These are phyloP conservation scores for Puccinia triticina DNA, from an alignment of 1,284 basidiomycete species.

Conservation along the genomic window DNA sequence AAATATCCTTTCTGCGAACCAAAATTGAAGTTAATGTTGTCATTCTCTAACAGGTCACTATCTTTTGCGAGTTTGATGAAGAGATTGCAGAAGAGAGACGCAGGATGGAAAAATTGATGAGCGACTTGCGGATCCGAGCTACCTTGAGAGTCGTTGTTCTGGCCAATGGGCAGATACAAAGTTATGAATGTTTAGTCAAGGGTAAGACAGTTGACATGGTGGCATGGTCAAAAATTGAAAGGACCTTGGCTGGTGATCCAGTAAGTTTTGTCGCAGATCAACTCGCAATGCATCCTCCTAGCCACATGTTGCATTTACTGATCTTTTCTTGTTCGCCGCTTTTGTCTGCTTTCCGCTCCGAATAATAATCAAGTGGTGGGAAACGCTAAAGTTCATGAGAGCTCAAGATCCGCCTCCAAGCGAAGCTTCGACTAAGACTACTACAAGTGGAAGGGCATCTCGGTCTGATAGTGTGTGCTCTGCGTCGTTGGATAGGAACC, in stretches of 20 bases:
- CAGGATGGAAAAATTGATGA: slow-evolving; percentile 48
- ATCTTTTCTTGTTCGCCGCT: not conserved
- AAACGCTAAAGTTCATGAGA: slow-evolving; percentile 49
- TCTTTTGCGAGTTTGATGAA: slow-evolving; percentile 44
- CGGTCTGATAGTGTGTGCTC: not conserved
- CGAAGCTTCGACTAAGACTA: not conserved
- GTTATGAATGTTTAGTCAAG: slow-evolving; percentile 43
- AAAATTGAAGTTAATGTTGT: not conserved
- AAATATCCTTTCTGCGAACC: not conserved
- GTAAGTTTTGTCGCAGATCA: slow-evolving; percentile 5
- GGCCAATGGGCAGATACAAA: slow-evolving; percentile 39
- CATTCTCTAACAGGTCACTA: slow-evolving; percentile 27
- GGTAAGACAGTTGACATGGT: slow-evolving; percentile 33
- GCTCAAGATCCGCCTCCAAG: slow-evolving; percentile 31
- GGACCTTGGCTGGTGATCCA: slow-evolving; percentile 36
- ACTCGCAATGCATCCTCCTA: not conserved
- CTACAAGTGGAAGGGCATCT: not conserved
- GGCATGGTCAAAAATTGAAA: slow-evolving; percentile 35
- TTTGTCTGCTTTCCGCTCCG: not conserved
- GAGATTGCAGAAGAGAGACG: slow-evolving; percentile 43
- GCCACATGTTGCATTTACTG: not conserved
- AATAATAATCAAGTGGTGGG: slow-evolving; percentile 42
- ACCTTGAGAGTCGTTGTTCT: slow-evolving; percentile 40
- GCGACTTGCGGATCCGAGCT: slow-evolving; percentile 39
- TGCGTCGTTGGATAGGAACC: slow-evolving; percentile 7